Conservation (phyloP, 345 rosid genomes). For the Eucalyptus victrix region DNA sequence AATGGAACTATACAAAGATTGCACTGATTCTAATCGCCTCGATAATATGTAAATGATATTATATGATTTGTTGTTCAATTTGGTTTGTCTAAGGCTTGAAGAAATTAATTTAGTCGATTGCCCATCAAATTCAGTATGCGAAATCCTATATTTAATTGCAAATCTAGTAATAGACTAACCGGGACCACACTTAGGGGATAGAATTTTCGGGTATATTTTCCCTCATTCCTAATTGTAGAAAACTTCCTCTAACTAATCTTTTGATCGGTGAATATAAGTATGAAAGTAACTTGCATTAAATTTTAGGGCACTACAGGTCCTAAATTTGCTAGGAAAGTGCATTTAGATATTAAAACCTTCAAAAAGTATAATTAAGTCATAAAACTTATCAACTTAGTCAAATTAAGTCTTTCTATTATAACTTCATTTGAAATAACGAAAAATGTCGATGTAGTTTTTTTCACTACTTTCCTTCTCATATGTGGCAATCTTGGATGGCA, state of each 20-base stretch:
- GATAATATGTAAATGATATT: accelerated
- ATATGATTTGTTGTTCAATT: background rate
- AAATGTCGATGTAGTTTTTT: no score
- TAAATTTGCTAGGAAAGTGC: accelerated
- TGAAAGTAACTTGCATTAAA: background rate
- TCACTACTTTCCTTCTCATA: background rate
- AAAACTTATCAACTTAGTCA: no score
- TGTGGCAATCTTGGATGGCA: background rate
- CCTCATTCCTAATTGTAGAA: background rate
- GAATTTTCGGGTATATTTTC: background rate
- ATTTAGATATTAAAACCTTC: no score
- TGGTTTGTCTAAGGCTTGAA: background rate
- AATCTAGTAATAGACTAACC: background rate
- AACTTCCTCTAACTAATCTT: background rate
- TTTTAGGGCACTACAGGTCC: background rate
- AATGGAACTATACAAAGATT: background rate
- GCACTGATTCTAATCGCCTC: background rate
- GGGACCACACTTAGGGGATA: background rate
- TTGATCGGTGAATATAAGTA: background rate
- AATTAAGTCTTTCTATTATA: no score
- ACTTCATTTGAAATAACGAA: no score
- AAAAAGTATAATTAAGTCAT: accelerated
- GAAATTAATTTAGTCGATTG: background rate
- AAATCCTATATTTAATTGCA: background rate
- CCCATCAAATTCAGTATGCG: background rate